A percentile compares a stretch with the other conserved stretches of the same genome.
These are phyloP conservation scores for Pinus albicaulis DNA, from an alignment of 75 land plant genomes.

Conservation along the genomic window DNA sequence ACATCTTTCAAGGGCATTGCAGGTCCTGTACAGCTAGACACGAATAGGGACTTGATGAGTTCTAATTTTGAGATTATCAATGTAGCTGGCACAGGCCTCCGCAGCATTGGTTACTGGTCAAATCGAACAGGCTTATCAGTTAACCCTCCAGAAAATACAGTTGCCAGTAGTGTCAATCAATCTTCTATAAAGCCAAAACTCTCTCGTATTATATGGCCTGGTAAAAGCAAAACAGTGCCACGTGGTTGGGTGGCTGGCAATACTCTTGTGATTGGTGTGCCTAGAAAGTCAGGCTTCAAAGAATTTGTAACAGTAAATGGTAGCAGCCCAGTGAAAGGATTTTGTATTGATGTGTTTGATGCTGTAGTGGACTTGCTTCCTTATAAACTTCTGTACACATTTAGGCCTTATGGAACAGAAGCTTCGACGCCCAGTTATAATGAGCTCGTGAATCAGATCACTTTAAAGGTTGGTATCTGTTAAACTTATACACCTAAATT, in stretches of 20 bases:
- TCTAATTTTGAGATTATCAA: conserved; percentile 25
- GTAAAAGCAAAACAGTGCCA: conserved; percentile 26
- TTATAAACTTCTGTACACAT: conserved; percentile 42
- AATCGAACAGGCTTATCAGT: conserved; percentile 23
- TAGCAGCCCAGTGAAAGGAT: conserved; percentile 32
- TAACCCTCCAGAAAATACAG: conserved; percentile 17
- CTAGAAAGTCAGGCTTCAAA: conserved; percentile 47
- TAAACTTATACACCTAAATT: too few relatives aligned
- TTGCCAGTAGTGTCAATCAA: conserved; percentile 29
- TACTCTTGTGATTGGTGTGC: conserved; percentile 55
- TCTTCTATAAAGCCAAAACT: conserved; percentile 17
- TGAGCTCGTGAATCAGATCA: conserved; percentile 36
- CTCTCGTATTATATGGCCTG: conserved; percentile 39
- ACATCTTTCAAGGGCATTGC: conserved; percentile 12
- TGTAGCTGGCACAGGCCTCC: conserved; percentile 10
- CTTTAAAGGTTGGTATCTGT: conserved; percentile 32
- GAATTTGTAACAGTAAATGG: conserved; percentile 35
- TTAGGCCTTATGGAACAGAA: conserved; percentile 45
- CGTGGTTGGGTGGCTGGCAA: conserved; percentile 78
- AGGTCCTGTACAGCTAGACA: conserved; percentile 9
- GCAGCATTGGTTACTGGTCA: conserved; percentile 39
- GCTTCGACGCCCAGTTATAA: conserved; percentile 48
- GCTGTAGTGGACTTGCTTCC: conserved; percentile 43
- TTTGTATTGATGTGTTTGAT: conserved; percentile 63
- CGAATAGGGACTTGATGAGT: conserved; percentile 9